Conservation (phyloP, 257 asterid species). For the Eustoma russellianum region DNA sequence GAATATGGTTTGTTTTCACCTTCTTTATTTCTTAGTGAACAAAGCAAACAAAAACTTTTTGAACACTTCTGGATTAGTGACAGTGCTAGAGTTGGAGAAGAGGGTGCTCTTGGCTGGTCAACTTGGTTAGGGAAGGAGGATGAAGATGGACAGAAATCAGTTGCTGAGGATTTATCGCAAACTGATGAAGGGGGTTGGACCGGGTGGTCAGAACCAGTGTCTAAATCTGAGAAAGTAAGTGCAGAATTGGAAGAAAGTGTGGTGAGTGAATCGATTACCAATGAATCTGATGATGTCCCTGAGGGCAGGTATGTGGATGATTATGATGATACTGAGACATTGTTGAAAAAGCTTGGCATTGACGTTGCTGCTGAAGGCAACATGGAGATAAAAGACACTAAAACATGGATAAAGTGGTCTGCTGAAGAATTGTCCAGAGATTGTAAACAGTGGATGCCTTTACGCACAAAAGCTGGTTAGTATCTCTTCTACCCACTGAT, state of each 20-base stretch:
- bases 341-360: constrained; percentile 82
- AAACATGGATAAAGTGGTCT: constrained; percentile 86
- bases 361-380: constrained; percentile 71
- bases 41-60: constrained; percentile 75
- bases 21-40: constrained; percentile 68
- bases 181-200: constrained; percentile 88
- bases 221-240: constrained; percentile 35
- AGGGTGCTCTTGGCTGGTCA: constrained; percentile 93
- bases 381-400: constrained; percentile 56
- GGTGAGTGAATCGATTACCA: constrained; percentile 31
- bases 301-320: constrained; percentile 38
- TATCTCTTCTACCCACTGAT: not conserved
- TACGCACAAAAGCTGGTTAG: constrained; percentile 54
- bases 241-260: constrained; percentile 29
- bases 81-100: constrained; percentile 95
- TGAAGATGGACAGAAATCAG: constrained; percentile 66
- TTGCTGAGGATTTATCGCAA: constrained; percentile 46
- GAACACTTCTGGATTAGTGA: constrained; percentile 92
- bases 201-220: constrained; percentile 78
- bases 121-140: constrained; percentile 93
- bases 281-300: constrained; percentile 47
- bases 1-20: constrained; percentile 84
- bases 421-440: constrained; percentile 67
- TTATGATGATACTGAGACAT: constrained; percentile 70
- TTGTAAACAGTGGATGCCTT: constrained; percentile 76